Evolutionary conservation across 495 filamentous ascomycete genomes (phyloP).

Genomic region (Pyrenula massariospora): DNA sequence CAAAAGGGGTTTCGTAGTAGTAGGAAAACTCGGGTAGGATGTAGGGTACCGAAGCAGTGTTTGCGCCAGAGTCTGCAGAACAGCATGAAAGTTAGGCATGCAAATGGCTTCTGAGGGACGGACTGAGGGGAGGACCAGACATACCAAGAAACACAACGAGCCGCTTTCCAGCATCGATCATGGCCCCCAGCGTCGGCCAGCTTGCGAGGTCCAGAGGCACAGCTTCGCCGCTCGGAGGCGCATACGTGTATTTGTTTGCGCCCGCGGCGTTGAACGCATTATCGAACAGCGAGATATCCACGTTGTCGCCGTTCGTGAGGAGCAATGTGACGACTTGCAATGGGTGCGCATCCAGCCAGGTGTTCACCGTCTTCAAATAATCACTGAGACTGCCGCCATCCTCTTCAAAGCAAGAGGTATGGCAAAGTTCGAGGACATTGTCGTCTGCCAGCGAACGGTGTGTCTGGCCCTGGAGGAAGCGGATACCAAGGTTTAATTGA

Average conservation of each 20-base stretch:
- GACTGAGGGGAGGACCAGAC: constrained; percentile 6
- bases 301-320: constrained; percentile 53
- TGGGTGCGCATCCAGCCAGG: constrained; percentile 52
- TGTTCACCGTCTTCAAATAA: constrained; percentile 46
- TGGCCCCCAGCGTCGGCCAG: constrained; percentile 53
- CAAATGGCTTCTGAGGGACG: too few species aligned
- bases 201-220: constrained; percentile 16
- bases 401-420: constrained; percentile 50
- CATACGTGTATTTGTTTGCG: constrained; percentile 47
- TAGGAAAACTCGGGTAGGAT: constrained; percentile 59
- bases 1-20: constrained; percentile 62
- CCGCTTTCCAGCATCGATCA: constrained; percentile 49
- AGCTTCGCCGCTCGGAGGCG: constrained; percentile 21
- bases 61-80: constrained; percentile 31
- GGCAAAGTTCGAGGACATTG: constrained; percentile 48
- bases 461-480: constrained; percentile 59
- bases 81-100: background rate
- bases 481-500: constrained; percentile 55
- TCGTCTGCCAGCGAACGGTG: constrained; percentile 31
- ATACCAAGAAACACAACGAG: constrained; percentile 51
- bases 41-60: constrained; percentile 38
- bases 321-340: constrained; percentile 61
- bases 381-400: constrained; percentile 48
- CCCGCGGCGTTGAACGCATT: constrained; percentile 40
- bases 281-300: constrained; percentile 35